These are phyloP conservation scores for Debaryomycetaceae sp. DNA, from an alignment of 1,139 yeast species.

Conservation along the genomic window DNA sequence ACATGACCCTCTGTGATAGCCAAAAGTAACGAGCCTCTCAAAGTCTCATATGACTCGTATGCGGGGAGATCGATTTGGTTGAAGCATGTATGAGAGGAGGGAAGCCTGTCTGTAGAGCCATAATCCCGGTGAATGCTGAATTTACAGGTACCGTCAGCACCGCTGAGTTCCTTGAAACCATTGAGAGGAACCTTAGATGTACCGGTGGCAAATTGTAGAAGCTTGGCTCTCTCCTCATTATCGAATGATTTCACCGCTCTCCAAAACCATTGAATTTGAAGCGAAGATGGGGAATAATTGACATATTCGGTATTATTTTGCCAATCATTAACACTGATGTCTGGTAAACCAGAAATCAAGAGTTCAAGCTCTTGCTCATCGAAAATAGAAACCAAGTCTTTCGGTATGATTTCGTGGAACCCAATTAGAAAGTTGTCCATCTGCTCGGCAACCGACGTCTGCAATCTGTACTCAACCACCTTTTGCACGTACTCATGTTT, in stretches of 20 bases:
- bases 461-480: slow-evolving; percentile 83
- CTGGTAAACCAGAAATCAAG: slow-evolving; percentile 91
- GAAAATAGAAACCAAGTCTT: slow-evolving; percentile 79
- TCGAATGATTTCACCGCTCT: slow-evolving; percentile 95
- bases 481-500: slow-evolving; percentile 84
- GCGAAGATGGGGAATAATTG: slow-evolving; percentile 79
- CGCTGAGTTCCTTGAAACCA: slow-evolving; percentile 88
- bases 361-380: slow-evolving; percentile 95
- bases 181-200: slow-evolving; percentile 94
- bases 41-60: slow-evolving; percentile 81
- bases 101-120: slow-evolving; percentile 81
- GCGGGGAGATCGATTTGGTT: slow-evolving; percentile 94
- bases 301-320: slow-evolving; percentile 77
- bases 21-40: slow-evolving; percentile 73
- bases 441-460: slow-evolving; percentile 82
- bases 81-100: slow-evolving; percentile 95
- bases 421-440: slow-evolving; percentile 83
- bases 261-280: slow-evolving; percentile 98
- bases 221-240: slow-evolving; percentile 88
- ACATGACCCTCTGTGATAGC: slow-evolving; percentile 96
- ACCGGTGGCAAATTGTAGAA: slow-evolving; percentile 95
- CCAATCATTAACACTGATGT: slow-evolving; percentile 96
- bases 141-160: slow-evolving; percentile 82
- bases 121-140: slow-evolving; percentile 90
- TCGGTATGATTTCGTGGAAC: slow-evolving; percentile 90